Evolutionary conservation across 116 monocot genomes (phyloP), one percentile per base, ranked within the genome.

Genomic region (Dioscorea cayenensis): DNA sequence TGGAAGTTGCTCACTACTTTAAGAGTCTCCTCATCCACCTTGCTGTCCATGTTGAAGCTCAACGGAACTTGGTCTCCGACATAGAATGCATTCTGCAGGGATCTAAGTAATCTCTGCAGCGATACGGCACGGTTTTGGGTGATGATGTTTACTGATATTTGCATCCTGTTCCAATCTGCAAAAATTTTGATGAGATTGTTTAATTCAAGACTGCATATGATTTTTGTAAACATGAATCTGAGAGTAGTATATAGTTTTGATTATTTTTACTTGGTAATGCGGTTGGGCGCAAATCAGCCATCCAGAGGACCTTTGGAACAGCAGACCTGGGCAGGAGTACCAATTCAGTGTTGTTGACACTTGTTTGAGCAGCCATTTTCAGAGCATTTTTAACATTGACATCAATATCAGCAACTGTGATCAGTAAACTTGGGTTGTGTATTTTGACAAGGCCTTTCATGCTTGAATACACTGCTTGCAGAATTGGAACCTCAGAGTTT

Each of bases 11-110:
- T 77, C 5, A 89, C 86, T 2, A 77, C 55, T 66, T 83, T 84
- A 36, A 95, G 87, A 4, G 95, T 95, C 17, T 50, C 76, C 66
- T 85, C 84, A 48, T 95, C 89, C 18, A 87, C 92, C 65, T 74
- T 69, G 85, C 92, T 95, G 78, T 95, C 95, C 85, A 95, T 92
- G 89, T 89, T 92, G 83, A 95, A 87, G 64, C 80, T 87, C 27
- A 95, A 37, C 8, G 89, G 72, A 35, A 95, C 72, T 63, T 92
- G 85, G 49, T 95, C 95, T 1, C 92, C 87, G 7, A 95, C 66
- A 36, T 95, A 95, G 77, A 74, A 82, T 3, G 95, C 86, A 14
- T 82, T 76, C 66, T 87, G 69, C 17, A 95, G 83, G 4, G 95
- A 89, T 14, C 16, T 14, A 5, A 95, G 83, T 13, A 95, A 82